phyloP scores from a whole-genome alignment of 2,329 filamentous ascomycete genomes.

The Alternaria novae-zelandiae region DNA sequence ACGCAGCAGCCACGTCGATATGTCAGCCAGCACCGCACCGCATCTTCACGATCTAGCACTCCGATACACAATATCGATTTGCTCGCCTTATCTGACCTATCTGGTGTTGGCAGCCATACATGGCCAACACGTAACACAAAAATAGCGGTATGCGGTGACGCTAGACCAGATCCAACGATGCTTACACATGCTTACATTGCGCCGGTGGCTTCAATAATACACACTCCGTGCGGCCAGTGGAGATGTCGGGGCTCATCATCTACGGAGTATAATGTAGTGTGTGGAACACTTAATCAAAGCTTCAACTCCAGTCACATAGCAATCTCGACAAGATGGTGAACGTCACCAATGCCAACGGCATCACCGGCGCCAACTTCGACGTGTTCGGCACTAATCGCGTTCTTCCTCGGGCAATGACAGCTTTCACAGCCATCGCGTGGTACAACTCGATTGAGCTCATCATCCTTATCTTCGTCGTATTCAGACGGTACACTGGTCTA shows the following conservation, averaged over 20 bases:
- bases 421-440: constrained; percentile 21
- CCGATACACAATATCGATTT: neutral
- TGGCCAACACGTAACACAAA: neutral
- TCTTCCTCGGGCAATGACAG: constrained; percentile 9
- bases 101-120: neutral
- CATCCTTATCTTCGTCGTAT: constrained; percentile 19
- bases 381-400: constrained; percentile 8
- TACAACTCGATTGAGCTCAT: constrained; percentile 30
- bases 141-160: neutral
- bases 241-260: neutral
- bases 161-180: neutral
- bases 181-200: constrained; percentile 4
- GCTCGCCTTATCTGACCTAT: neutral
- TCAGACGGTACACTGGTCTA: constrained; percentile 20
- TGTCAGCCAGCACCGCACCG: neutral
- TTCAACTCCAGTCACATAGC: neutral
- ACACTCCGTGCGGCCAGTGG: neutral
- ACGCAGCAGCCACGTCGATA: neutral
- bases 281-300: neutral
- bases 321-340: neutral
- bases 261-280: neutral
- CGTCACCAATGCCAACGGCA: neutral
- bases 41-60: neutral
- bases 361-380: constrained; percentile 12
- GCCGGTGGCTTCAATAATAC: neutral